Percentiles rank a stretch among this genome's conserved stretches.
phyloP scores from a whole-genome alignment of 768 basidiomycete species.

The Suillus brevipes region DNA sequence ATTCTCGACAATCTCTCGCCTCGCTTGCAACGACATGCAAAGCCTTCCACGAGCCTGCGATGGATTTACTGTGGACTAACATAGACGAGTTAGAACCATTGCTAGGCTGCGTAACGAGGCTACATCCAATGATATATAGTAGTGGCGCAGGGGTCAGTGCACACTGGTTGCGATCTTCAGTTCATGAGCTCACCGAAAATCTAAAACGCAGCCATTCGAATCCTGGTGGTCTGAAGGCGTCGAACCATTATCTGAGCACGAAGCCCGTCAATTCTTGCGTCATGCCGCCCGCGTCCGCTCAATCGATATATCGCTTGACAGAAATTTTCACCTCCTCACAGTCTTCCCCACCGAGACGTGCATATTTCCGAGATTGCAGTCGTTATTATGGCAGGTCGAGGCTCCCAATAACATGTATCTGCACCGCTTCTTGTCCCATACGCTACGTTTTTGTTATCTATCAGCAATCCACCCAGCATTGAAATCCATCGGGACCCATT shows the following conservation, averaged over 20 bases:
- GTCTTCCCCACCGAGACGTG: background rate
- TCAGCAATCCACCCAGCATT: background rate
- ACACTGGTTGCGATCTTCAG: background rate
- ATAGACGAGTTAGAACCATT: background rate
- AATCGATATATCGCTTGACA: background rate
- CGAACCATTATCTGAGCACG: background rate
- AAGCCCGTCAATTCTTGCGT: background rate
- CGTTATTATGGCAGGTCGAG: background rate
- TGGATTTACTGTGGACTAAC: background rate
- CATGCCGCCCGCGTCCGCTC: background rate
- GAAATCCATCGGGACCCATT: background rate
- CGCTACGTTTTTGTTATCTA: background rate
- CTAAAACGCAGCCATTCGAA: background rate
- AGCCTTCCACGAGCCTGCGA: background rate
- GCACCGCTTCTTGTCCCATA: background rate
- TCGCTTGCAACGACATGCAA: conserved; percentile 1
- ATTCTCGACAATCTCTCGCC: background rate
- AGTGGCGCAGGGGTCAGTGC: background rate
- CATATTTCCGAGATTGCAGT: background rate
- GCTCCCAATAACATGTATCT: background rate
- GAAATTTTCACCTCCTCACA: background rate
- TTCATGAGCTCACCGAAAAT: background rate
- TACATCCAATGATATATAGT: background rate
- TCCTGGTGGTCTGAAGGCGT: background rate
- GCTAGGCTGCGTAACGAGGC: background rate